phyloP scores from a whole-genome alignment of 1,139 yeast genomes.

The Suhomyces maxii region DNA sequence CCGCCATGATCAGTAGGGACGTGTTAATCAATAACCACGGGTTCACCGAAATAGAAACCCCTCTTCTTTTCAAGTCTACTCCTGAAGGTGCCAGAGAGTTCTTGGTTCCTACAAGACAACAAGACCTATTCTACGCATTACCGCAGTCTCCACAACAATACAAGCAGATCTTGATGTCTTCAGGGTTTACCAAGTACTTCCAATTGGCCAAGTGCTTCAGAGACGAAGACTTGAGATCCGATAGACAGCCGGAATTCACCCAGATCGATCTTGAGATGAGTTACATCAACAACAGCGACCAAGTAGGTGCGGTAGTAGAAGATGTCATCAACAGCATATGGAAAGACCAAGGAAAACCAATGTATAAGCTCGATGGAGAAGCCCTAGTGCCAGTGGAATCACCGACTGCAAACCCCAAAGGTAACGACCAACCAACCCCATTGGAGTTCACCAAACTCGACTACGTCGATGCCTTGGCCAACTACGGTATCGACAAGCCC shows the following conservation, averaged over 20 bases:
- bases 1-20: slow-evolving; percentile 56
- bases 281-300: slow-evolving; percentile 65
- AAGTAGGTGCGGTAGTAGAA: slow-evolving; percentile 66
- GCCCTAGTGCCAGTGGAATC: not conserved
- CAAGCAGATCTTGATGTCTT: slow-evolving; percentile 90
- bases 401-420: too few species aligned
- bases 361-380: slow-evolving; percentile 32
- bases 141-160: slow-evolving; percentile 99
- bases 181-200: slow-evolving; percentile 83
- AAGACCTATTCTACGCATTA: slow-evolving; percentile 72
- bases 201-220: slow-evolving; percentile 93
- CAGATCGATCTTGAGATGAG: slow-evolving; percentile 95
- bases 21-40: slow-evolving; percentile 43
- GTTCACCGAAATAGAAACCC: slow-evolving; percentile 90
- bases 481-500: slow-evolving; percentile 93
- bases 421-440: too few species aligned
- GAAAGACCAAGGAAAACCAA: slow-evolving; percentile 43
- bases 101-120: slow-evolving; percentile 80
- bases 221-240: slow-evolving; percentile 92
- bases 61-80: slow-evolving; percentile 87
- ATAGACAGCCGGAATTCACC: slow-evolving; percentile 96
- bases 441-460: slow-evolving; percentile 47
- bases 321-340: slow-evolving; percentile 57
- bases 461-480: slow-evolving; percentile 67
- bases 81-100: slow-evolving; percentile 99